Base-by-base conservation (phyloP, 176 grass and related monocot genomes). In the Metroxylon sagu region DNA sequence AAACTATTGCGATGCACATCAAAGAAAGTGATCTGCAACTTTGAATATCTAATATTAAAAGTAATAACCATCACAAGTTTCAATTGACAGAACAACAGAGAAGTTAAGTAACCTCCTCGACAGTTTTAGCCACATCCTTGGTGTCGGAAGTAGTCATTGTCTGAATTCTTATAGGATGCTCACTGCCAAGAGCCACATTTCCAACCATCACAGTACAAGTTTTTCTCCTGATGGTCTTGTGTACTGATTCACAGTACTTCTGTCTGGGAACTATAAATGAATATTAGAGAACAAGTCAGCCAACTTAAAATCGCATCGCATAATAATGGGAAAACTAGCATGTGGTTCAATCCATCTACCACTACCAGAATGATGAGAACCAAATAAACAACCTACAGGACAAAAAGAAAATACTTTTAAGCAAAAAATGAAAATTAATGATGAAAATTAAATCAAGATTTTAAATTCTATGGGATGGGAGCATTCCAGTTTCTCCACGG, bases 121-220 rank as follows among this genome's bases (percentile, higher is more conserved):
- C 88, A 0, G 88, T 92, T 75, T 88, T 89, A 26, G 76, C 76
- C 14, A 98, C 88, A 81, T 98, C 88, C 63, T 98, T 98, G 56
- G 93, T 98, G 61, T 98, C 93, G 50, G 87, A 89, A 59, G 84
- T 98, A 5, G 93, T 98, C 93, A 98, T 98, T 35, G 93, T 98
- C 56, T 98, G 93, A 72, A 98, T 79, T 78, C 87, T 78, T 28
- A 92, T 92, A 4, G 93, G 93, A 74, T 98, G 93, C 66, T 98
- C 88, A 16, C 93, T 98, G 48, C 93, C 93, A 63, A 98, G 81
- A 26, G 93, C 48, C 52, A 98, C 93, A 68, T 92, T 89, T 69
- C 93, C 93, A 49, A 98, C 87, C 93, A 98, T 92, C 43, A 98
- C 93, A 17, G 93, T 98, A 8, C 87, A 49, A 51, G 93, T 98